Evolutionary conservation across 352 stramenopile genomes (phyloP), one percentile per base, ranked within the genome.

Genomic region (Globisporangium echinulatum): DNA sequence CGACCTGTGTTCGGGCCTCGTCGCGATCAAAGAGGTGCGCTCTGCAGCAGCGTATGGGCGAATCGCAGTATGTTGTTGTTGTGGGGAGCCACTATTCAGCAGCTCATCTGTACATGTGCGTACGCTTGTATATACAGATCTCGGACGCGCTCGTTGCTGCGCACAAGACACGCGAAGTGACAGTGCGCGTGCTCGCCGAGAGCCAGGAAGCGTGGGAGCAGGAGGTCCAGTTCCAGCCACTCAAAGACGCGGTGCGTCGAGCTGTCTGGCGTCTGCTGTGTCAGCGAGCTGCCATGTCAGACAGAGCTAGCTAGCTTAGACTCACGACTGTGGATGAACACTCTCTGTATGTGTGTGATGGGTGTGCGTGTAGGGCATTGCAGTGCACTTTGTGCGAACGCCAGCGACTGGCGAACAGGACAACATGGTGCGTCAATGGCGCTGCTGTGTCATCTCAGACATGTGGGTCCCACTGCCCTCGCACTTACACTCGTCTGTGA

Each of bases 161-260:
- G 17, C 52, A 57, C 52, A 39, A 38, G 17, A n/a, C 52, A 17
- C 38, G 52, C 10, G 52, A 57, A 38, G 52, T 57, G n/a, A 36
- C 36, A 13, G 52, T 57, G 9, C 52, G 52, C 52, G 52, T 57
- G 52, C 52, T 57, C n/a, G 40, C 17, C 1, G 52, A 57, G 39
- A 57, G 52, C 39, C 52, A 57, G 19, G 52, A 57, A 39, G 13
- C 52, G n/a, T 57, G 52, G 52, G 52, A 57, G 17, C 15, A 38
- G 38, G 44, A 44, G 52, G 17, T 39, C 7, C 39, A 57, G 40
- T 57, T 57, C 52, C 52, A 57, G 52, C 52, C 52, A 36, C 52
- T 57, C n/a, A 57, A 57, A 17, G 52, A 57, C 40, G 52, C 52
- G 39, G 52, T 57, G 39, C 52, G 51, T 17, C 1, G 1, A 33